Evolutionary conservation across 192 early-diverging fungal species (phyloP), one percentile per base, ranked within the genome.

Genomic region (Podila horticola): DNA sequence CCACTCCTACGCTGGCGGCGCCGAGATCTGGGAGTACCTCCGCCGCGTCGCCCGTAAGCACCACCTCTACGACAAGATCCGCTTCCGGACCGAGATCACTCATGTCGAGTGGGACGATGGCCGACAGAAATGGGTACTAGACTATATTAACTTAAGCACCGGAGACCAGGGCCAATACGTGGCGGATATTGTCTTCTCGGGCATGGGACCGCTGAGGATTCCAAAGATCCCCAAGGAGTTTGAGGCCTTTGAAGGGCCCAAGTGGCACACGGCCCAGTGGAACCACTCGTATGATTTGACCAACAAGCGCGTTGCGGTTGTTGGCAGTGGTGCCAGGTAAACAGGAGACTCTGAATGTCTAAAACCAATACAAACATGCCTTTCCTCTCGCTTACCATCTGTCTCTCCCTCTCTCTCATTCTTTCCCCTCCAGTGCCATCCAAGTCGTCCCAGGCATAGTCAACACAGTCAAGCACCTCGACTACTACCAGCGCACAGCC

Each of bases 211-310:
- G 13, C 73, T 91, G 19, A 77, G 83, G 30, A 65, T 86, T 30
- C 88, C 90, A 15, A 58, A 72, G 30, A 69, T 83, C 58, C 90
- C 90, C 36, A 72, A 84, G 45, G 77, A 85, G 58, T 85, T 87
- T 36, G 73, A 88, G 26, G 45, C 62, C 5, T 91, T 91, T 73
- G 71, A 86, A 41, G 90, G 90, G n/a, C 71, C 67, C 19, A 77
- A 83, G 20, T 71, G 88, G 58, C 90, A 91, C 67, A 84, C 88
- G 2, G 87, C 86, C 33, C 75, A 82, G 60, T 91, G 90, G 90
- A 79, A 88, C 33, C 67, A 74, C 20, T 70, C 70, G 3, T 84
- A 82, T 26, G 84, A 88, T 66, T 59, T 88, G 29, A 82, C 84
- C 11, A 69, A 75, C 68, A 88, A 88, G 69, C 74, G 71, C 10